Evolutionary conservation across 495 filamentous ascomycete genomes (phyloP).

Genomic region (Trichoderma orchidacearum): DNA sequence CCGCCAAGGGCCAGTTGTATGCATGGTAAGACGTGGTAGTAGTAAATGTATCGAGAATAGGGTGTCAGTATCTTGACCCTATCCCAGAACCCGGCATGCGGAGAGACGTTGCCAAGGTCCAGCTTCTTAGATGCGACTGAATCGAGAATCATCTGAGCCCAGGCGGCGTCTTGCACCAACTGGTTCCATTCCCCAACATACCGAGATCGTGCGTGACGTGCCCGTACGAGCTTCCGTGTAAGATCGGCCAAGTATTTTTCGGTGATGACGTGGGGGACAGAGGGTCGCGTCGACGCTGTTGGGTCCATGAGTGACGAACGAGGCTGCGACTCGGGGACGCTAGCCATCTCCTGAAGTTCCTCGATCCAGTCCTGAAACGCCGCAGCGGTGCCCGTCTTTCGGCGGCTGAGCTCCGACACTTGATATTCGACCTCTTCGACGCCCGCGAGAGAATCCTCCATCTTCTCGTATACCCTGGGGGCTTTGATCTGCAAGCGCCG

Average conservation of each 20-base stretch:
- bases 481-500: conserved; percentile 64
- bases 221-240: conserved; percentile 64
- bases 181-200: conserved; percentile 80
- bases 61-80: conserved; percentile 58
- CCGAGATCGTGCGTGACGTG: conserved; percentile 66
- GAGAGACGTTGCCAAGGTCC: conserved; percentile 49
- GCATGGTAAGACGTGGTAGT: conserved; percentile 56
- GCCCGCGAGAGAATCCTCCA: conserved; percentile 71
- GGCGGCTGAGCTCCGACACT: conserved; percentile 58
- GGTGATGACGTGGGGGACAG: conserved; percentile 72
- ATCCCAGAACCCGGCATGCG: conserved; percentile 37
- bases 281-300: conserved; percentile 14
- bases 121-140: conserved; percentile 68
- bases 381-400: conserved; percentile 71
- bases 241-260: conserved; percentile 86
- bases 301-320: conserved; percentile 29
- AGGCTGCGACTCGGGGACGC: conserved; percentile 48
- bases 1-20: conserved; percentile 45
- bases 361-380: conserved; percentile 93
- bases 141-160: conserved; percentile 72
- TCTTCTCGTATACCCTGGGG: conserved; percentile 69
- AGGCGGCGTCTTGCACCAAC: conserved; percentile 55
- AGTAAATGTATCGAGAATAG: conserved; percentile 66
- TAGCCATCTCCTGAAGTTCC: conserved; percentile 61
- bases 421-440: conserved; percentile 72